phyloP scores from a whole-genome alignment of 345 rosid species.

The Acer yangbiense region DNA sequence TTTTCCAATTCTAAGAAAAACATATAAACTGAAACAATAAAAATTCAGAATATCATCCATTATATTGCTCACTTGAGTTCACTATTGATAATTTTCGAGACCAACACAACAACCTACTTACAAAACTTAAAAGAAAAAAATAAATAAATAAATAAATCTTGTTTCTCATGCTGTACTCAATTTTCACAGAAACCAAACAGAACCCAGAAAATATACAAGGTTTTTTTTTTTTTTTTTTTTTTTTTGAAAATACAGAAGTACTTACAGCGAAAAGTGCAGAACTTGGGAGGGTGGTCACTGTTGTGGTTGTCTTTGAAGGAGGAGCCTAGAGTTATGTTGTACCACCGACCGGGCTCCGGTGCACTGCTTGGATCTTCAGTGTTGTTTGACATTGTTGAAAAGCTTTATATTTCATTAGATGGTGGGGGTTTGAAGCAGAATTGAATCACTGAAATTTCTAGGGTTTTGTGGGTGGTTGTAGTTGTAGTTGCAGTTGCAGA shows the following conservation, averaged over 20 bases:
- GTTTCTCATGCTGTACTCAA: neutral
- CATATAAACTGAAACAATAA: neutral
- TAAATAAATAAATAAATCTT: no score
- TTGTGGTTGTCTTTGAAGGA: constrained; percentile 52
- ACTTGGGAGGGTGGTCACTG: constrained; percentile 43
- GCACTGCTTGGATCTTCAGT: constrained; percentile 61
- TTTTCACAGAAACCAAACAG: neutral
- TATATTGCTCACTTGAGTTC: neutral
- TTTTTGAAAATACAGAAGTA: neutral
- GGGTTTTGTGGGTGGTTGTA: constrained; percentile 15
- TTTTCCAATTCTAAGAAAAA: neutral
- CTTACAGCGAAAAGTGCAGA: constrained; percentile 79
- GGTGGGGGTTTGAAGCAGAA: constrained; percentile 11
- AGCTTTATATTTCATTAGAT: constrained; percentile 7
- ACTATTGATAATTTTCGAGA: neutral
- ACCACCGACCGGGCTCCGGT: constrained; percentile 71
- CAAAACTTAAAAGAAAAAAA: no score
- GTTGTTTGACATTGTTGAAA: constrained; percentile 25
- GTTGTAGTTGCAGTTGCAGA: neutral
- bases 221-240: no score
- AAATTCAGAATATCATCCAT: neutral
- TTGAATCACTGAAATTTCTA: constrained; percentile 9
- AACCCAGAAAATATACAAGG: neutral
- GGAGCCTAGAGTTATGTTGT: constrained; percentile 61
- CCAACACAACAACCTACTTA: neutral